Percentiles rank a stretch among this genome's conserved stretches.
These are phyloP conservation scores for Kingdonia uniflora DNA, from an alignment of 164 flowering plant species.

Conservation along the genomic window DNA sequence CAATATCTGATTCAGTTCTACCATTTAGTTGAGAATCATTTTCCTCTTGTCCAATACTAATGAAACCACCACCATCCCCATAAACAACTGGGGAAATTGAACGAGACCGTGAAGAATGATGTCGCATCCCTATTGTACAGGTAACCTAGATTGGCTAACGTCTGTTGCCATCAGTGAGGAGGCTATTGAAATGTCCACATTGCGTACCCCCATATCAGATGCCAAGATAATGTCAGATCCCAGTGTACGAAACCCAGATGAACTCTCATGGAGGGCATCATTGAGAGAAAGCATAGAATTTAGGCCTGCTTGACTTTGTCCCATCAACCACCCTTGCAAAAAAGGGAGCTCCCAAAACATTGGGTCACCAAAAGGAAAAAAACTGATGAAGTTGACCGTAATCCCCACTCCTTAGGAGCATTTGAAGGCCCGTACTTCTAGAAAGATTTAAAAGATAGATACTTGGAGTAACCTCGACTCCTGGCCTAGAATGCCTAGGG, in stretches of 20 bases:
- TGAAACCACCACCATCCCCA: constrained; percentile 30
- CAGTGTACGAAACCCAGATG: constrained; percentile 20
- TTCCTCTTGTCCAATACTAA: constrained; percentile 24
- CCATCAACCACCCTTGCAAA: constrained; percentile 87
- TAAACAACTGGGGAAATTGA: constrained; percentile 21
- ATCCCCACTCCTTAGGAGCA: constrained; percentile 24
- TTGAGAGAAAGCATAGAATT: constrained; percentile 24
- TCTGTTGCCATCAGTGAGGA: constrained; percentile 22
- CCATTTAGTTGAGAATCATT: constrained; percentile 39
- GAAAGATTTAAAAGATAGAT: constrained; percentile 16
- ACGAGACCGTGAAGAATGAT: constrained; percentile 41
- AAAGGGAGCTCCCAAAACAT: constrained; percentile 80
- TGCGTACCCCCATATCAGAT: constrained; percentile 15
- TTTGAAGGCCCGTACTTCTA: constrained; percentile 17
- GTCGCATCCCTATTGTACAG: constrained; percentile 40
- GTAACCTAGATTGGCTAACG: constrained; percentile 23
- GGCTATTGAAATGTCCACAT: constrained; percentile 17
- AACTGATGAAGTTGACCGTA: constrained; percentile 33
- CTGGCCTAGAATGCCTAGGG: constrained; percentile 9
- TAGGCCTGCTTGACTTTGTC: constrained; percentile 68
- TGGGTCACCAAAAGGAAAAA: constrained; percentile 51
- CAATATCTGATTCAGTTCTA: constrained; percentile 65
- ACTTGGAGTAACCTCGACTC: constrained; percentile 12
- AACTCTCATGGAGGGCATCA: constrained; percentile 25
- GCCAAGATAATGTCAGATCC: constrained; percentile 12